phyloP scores from a whole-genome alignment of 2,329 filamentous ascomycete genomes.

The Cladosporium sp. region DNA sequence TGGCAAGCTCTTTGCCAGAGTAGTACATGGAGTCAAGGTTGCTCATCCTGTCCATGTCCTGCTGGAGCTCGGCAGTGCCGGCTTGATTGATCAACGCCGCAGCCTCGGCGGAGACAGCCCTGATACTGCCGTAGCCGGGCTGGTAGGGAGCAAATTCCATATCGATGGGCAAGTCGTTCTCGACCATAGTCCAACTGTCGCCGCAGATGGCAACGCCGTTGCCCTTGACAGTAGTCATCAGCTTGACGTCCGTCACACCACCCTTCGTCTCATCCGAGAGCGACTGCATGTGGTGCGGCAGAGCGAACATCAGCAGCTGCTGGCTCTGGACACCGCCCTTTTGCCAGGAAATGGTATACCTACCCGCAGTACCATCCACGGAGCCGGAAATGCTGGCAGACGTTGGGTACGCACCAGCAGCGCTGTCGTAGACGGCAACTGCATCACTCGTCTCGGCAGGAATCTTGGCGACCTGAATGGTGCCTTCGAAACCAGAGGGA shows the following conservation, averaged over 20 bases:
- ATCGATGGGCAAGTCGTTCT: slow-evolving; percentile 61
- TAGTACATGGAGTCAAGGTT: slow-evolving; percentile 87
- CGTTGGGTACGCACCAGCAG: slow-evolving; percentile 68
- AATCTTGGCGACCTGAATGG: slow-evolving; percentile 77
- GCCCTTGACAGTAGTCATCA: slow-evolving; percentile 84
- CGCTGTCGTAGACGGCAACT: slow-evolving; percentile 66
- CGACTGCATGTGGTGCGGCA: slow-evolving; percentile 78
- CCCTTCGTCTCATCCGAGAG: slow-evolving; percentile 56
- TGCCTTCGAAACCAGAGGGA: slow-evolving; percentile 63
- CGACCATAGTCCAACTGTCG: slow-evolving; percentile 71
- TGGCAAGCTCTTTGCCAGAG: slow-evolving; percentile 58
- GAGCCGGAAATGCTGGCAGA: slow-evolving; percentile 59
- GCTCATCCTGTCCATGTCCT: slow-evolving; percentile 67
- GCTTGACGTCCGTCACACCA: slow-evolving; percentile 45
- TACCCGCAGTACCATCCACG: slow-evolving; percentile 53
- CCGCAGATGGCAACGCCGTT: slow-evolving; percentile 64
- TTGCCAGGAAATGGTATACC: slow-evolving; percentile 67
- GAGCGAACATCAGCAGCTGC: slow-evolving; percentile 72
- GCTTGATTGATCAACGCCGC: slow-evolving; percentile 49
- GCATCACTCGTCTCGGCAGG: slow-evolving; percentile 45
- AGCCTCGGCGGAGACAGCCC: slow-evolving; percentile 41
- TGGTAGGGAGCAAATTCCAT: slow-evolving; percentile 80
- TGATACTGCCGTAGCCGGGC: slow-evolving; percentile 38
- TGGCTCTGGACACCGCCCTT: slow-evolving; percentile 58
- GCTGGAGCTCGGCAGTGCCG: slow-evolving; percentile 60